phyloP scores from a whole-genome alignment of 2,329 filamentous ascomycete genomes.

The Microdochium nivale region DNA sequence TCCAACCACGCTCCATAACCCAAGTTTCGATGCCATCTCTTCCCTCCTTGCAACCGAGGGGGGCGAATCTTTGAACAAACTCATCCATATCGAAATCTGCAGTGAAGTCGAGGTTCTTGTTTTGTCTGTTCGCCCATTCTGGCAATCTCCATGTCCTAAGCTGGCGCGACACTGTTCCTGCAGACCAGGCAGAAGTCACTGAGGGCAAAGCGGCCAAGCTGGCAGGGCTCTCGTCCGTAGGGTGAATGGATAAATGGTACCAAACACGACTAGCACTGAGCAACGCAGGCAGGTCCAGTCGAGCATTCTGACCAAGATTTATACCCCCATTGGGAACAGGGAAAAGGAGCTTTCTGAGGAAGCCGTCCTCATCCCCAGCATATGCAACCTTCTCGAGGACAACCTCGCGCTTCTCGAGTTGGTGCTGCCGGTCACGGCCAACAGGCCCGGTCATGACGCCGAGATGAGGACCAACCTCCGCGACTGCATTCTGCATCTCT shows the following conservation, averaged over 20 bases:
- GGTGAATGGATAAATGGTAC: constrained; percentile 90
- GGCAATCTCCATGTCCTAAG: constrained; percentile 87
- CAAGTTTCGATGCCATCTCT: constrained; percentile 90
- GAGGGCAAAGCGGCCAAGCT: constrained; percentile 64
- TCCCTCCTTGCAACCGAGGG: constrained; percentile 81
- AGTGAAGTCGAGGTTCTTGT: constrained; percentile 87
- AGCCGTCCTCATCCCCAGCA: constrained; percentile 75
- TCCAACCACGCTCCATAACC: constrained; percentile 93
- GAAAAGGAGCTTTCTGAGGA: constrained; percentile 74
- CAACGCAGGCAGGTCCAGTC: constrained; percentile 67
- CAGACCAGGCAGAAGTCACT: constrained; percentile 82
- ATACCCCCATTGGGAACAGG: constrained; percentile 73
- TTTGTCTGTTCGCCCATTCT: constrained; percentile 93
- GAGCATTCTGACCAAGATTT: constrained; percentile 65
- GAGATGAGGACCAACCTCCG: constrained; percentile 68
- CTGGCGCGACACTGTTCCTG: constrained; percentile 84
- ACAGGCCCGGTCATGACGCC: constrained; percentile 62
- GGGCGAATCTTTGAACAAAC: constrained; percentile 73
- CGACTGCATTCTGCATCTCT: constrained; percentile 78
- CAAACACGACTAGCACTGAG: constrained; percentile 82
- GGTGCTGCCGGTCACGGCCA: constrained; percentile 65
- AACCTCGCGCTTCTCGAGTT: constrained; percentile 72
- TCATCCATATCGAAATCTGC: constrained; percentile 94
- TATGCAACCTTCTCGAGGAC: constrained; percentile 79
- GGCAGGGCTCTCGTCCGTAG: constrained; percentile 76